Conservation (phyloP, 2,329 filamentous ascomycete genomes). For the Exophiala viscosa region DNA sequence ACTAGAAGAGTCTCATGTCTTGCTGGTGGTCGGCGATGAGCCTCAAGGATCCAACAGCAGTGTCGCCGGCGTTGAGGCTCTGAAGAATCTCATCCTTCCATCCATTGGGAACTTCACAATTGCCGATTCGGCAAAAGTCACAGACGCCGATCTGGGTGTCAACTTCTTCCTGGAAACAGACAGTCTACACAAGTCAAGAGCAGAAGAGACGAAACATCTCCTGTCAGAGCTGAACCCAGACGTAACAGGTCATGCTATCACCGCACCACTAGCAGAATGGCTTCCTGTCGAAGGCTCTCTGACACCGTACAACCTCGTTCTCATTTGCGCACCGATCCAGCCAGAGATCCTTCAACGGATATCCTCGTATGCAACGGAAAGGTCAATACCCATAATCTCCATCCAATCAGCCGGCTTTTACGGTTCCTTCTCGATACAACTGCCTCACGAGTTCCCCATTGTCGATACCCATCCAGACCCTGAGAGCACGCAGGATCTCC, state of each 20-base stretch:
- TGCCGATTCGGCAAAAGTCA: constrained; percentile 73
- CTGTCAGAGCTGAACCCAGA: constrained; percentile 90
- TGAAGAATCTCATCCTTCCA: constrained; percentile 96
- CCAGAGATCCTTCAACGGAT: constrained; percentile 50
- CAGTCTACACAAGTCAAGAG: constrained; percentile 71
- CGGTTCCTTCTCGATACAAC: constrained; percentile 74
- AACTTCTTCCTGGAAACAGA: constrained; percentile 93
- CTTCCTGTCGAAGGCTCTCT: constrained; percentile 39
- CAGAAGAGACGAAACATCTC: constrained; percentile 71
- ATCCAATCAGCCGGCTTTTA: constrained; percentile 91
- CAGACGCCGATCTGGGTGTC: constrained; percentile 78
- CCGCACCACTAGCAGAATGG: constrained; percentile 40
- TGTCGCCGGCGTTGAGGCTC: constrained; percentile 79
- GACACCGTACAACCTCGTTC: constrained; percentile 55
- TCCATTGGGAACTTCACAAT: constrained; percentile 91
- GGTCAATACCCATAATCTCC: constrained; percentile 71
- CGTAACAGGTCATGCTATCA: constrained; percentile 69
- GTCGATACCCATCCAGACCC: constrained; percentile 94
- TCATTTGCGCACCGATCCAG: constrained; percentile 59
- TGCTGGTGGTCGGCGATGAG: constrained; percentile 68
- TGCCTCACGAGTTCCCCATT: constrained; percentile 80
- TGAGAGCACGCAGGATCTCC: constrained; percentile 77
- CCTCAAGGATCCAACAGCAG: constrained; percentile 26
- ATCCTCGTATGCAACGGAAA: constrained; percentile 48
- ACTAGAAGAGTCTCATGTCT: constrained; percentile 84